Evolutionary conservation across 2,329 filamentous ascomycete genomes (phyloP).

Genomic region (Aspergillus udagawae): DNA sequence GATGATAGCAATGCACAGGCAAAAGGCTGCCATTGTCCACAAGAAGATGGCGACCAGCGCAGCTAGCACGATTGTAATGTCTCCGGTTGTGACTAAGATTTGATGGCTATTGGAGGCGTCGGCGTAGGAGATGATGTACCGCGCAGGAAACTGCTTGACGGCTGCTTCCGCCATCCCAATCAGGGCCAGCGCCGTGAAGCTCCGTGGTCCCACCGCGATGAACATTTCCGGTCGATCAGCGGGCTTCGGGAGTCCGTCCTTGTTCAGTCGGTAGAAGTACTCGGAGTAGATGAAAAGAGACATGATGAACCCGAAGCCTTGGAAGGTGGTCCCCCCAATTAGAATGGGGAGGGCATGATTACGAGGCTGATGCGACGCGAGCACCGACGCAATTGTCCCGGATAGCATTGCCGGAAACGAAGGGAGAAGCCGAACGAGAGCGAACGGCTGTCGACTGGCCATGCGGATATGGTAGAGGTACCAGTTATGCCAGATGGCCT

Average conservation of each 20-base stretch:
- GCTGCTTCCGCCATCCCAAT: slow-evolving; percentile 46
- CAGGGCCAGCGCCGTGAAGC: slow-evolving; percentile 44
- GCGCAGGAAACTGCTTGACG: slow-evolving; percentile 19
- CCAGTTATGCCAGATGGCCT: slow-evolving; percentile 6
- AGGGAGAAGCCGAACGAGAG: slow-evolving; percentile 11
- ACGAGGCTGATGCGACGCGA: slow-evolving; percentile 28
- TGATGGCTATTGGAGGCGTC: slow-evolving; percentile 11
- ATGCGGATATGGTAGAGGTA: slow-evolving; percentile 6
- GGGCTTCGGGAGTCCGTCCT: slow-evolving; percentile 40
- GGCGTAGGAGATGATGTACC: slow-evolving; percentile 25
- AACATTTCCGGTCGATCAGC: slow-evolving; percentile 48
- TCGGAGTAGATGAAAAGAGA: slow-evolving; percentile 43
- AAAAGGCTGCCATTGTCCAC: slow-evolving; percentile 49
- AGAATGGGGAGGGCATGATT: slow-evolving; percentile 38
- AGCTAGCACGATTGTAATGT: slow-evolving; percentile 39
- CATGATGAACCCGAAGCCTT: slow-evolving; percentile 46
- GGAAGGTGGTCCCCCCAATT: slow-evolving; percentile 41
- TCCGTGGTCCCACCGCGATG: slow-evolving; percentile 48
- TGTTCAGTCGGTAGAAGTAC: slow-evolving; percentile 42
- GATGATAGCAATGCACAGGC: slow-evolving; percentile 44
- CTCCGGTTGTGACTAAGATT: slow-evolving; percentile 25
- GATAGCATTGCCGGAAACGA: slow-evolving; percentile 32
- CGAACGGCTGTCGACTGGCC: slow-evolving; percentile 16
- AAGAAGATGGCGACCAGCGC: slow-evolving; percentile 44
- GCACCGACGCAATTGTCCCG: slow-evolving; percentile 34